These are phyloP conservation scores for Trypanosoma melophagium DNA, from an alignment of 208 protist genomes.

Conservation along the genomic window DNA sequence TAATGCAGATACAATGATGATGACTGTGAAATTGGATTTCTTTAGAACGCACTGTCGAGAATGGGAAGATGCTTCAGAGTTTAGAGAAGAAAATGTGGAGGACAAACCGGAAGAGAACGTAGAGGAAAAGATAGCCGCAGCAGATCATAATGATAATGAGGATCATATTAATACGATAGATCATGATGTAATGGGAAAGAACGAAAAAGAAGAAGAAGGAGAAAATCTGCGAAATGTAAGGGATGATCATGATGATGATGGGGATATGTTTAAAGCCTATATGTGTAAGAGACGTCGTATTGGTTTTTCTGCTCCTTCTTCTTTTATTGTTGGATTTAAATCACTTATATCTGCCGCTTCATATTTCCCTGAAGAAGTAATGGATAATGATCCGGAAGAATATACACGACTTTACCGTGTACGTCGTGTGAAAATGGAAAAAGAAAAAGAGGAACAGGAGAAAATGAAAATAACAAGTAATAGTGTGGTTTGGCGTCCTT, in stretches of 20 bases:
- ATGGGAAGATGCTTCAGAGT: too few species aligned
- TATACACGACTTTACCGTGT: neutral
- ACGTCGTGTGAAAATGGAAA: neutral
- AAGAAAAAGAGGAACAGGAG: neutral
- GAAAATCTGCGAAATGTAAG: neutral
- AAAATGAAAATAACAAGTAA: too few species aligned
- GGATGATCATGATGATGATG: neutral
- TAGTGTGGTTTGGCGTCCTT: neutral
- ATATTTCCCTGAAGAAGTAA: slow-evolving; percentile 8
- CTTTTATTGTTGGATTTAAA: slow-evolving; percentile 7
- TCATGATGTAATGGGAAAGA: neutral
- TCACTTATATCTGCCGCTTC: neutral
- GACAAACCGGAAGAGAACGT: too few species aligned
- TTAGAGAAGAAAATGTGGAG: too few species aligned
- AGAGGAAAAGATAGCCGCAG: too few species aligned
- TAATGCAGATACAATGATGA: too few species aligned
- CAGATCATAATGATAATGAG: neutral
- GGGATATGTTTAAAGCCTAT: too few species aligned
- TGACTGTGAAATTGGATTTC: too few species aligned
- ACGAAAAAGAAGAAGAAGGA: slow-evolving; percentile 1
- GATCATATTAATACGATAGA: neutral
- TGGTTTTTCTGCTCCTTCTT: neutral
- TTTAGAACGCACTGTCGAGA: too few species aligned
- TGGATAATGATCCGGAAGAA: neutral
- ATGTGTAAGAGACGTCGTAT: neutral